Conservation (phyloP, 2,329 filamentous ascomycete genomes). For the Scedosporium boydii region DNA sequence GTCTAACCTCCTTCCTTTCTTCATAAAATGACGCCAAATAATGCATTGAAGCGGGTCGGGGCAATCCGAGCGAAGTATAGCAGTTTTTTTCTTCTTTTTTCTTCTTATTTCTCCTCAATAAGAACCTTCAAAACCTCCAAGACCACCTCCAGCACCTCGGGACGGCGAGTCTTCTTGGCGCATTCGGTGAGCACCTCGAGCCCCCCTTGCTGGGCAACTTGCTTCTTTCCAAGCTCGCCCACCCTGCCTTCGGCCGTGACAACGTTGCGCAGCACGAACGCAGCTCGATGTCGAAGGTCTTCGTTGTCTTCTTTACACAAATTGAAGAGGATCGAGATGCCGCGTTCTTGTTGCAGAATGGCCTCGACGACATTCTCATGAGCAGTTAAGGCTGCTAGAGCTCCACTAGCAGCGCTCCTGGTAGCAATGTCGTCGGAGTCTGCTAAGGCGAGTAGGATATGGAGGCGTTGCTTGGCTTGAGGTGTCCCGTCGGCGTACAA, state of each 20-base stretch:
- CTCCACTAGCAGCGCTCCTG: slow-evolving; percentile 76
- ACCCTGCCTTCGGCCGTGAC: slow-evolving; percentile 56
- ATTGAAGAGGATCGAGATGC: slow-evolving; percentile 67
- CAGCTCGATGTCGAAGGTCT: slow-evolving; percentile 60
- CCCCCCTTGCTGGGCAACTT: slow-evolving; percentile 52
- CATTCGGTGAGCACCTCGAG: slow-evolving; percentile 60
- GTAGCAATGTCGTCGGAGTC: slow-evolving; percentile 77
- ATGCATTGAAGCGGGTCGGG: background rate
- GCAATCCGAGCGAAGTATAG: background rate
- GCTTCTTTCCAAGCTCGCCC: slow-evolving; percentile 50
- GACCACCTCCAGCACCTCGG: slow-evolving; percentile 61
- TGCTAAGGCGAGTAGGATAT: slow-evolving; percentile 77
- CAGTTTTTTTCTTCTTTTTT: too few species aligned
- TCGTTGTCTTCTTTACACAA: slow-evolving; percentile 67
- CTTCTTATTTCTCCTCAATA: slow-evolving; percentile 19
- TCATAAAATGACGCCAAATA: background rate
- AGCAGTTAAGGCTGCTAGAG: slow-evolving; percentile 72
- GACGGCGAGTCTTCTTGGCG: slow-evolving; percentile 57
- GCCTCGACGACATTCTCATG: slow-evolving; percentile 66
- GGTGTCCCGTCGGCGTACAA: slow-evolving; percentile 60
- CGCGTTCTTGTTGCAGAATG: slow-evolving; percentile 61
- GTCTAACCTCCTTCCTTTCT: background rate
- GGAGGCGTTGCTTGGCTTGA: slow-evolving; percentile 63
- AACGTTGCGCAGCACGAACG: slow-evolving; percentile 68
- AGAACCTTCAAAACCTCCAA: slow-evolving; percentile 65